A percentile compares a stretch with the other conserved stretches of the same genome.
These are phyloP conservation scores for Penicillium sp. DNA, from an alignment of 2,329 filamentous ascomycete genomes.

Conservation along the genomic window DNA sequence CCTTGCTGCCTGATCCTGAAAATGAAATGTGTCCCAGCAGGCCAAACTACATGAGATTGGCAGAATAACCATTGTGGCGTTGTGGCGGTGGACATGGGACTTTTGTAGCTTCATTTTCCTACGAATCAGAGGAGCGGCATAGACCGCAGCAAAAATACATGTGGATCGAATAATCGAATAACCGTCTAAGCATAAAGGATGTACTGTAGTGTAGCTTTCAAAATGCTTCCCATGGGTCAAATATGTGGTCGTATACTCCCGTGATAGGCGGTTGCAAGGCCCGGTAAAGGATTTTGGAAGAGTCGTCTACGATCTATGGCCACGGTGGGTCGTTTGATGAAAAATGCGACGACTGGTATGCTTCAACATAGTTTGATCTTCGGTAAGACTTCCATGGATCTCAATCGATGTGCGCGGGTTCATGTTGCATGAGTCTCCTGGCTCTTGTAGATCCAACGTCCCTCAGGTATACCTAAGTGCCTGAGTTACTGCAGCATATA, in stretches of 20 bases:
- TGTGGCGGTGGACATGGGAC: neutral
- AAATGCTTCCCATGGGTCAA: slow-evolving; percentile 1
- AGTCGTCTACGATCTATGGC: neutral
- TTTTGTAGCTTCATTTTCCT: neutral
- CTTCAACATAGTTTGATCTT: neutral
- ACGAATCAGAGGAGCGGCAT: neutral
- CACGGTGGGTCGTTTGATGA: neutral
- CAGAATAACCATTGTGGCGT: neutral
- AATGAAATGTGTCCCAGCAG: neutral
- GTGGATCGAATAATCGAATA: neutral
- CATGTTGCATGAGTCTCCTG: neutral
- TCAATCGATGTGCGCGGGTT: neutral
- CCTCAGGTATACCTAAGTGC: neutral
- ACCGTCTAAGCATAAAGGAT: neutral
- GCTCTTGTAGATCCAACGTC: too few relatives aligned
- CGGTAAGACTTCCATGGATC: slow-evolving; percentile 1
- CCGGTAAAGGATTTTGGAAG: too few relatives aligned
- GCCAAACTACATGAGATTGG: neutral
- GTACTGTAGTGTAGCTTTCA: neutral
- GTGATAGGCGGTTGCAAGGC: slow-evolving; percentile 6
- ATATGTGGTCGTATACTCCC: slow-evolving; percentile 8
- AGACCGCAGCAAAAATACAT: slow-evolving; percentile 1
- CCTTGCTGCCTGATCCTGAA: neutral
- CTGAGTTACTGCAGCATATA: neutral
- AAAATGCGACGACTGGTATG: neutral